Evolutionary conservation across 2,329 filamentous ascomycete species (phyloP), one percentile per base, ranked within the genome.

Genomic region (Talaromyces piceae): DNA sequence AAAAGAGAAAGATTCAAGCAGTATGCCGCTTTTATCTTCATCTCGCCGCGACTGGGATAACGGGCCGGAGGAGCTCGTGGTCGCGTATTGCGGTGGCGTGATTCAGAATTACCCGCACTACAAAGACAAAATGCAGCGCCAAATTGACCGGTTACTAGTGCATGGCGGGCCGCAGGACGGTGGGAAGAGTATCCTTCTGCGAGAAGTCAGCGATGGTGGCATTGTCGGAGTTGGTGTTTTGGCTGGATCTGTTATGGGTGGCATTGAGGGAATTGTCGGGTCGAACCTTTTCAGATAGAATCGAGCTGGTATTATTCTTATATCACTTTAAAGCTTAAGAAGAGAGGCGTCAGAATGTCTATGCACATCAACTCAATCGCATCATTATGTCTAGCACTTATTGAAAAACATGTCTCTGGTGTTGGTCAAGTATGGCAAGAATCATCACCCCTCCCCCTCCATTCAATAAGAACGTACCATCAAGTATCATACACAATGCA

Each of bases 11-110:
- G 33, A 37, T n/a, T n/a, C n/a, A 37, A 20, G 5, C 16, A 20
- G 20, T 18, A 18, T 18, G 13, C 9, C 27, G 2, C 9, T 18
- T 9, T 7, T 37, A 9, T 16, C 31, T 51, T 56, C 11, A 54
- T 58, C 12, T 51, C 49, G 5, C 39, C 52, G 4, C 53, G 54
- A 28, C 51, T 71, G 63, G 63, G 56, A 61, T 23, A 60, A 63
- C 13, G 65, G 65, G 4, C 63, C 67, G 0, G 74, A 79, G 53
- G 82, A 87, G 58, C 66, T 90, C 22, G 81, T 86, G 1, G 84
- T 91, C 22, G 87, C 86, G 1, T 88, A 87, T 62, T 88, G 86
- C 0, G 87, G 87, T 13, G 84, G 85, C 16, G 88, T 86, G 60
- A 90, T 91, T 50, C 79, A 82, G 12, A 82, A 87, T 60, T 88